Conservation (phyloP, 2,329 filamentous ascomycete species). For the Eutypella sp. region DNA sequence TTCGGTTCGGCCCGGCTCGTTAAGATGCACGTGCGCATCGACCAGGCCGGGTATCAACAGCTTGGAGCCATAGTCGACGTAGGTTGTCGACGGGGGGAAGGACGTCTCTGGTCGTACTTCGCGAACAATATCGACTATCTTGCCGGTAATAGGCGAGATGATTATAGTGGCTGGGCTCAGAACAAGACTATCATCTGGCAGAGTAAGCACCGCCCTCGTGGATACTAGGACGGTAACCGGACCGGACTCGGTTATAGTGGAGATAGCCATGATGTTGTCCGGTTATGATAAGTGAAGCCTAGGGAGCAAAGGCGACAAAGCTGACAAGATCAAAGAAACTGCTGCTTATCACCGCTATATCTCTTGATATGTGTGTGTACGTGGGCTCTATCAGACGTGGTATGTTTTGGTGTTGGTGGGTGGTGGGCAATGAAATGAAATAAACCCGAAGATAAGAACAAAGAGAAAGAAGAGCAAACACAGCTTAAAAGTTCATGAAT, state of each 20-base stretch:
- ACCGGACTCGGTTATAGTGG: constrained; percentile 20
- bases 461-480: not conserved
- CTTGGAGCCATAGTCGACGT: constrained; percentile 79
- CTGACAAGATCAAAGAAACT: constrained; percentile 2
- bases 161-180: constrained; percentile 80
- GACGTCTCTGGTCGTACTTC: constrained; percentile 67
- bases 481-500: not conserved
- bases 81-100: constrained; percentile 68
- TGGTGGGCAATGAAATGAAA: constrained; percentile 1
- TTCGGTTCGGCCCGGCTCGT: constrained; percentile 93
- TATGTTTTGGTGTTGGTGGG: not conserved
- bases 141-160: constrained; percentile 73
- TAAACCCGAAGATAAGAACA: constrained; percentile 4
- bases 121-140: constrained; percentile 72
- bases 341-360: constrained; percentile 1
- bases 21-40: constrained; percentile 95
- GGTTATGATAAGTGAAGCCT: too few relatives aligned
- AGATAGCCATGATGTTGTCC: constrained; percentile 18
- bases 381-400: too few relatives aligned
- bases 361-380: too few relatives aligned
- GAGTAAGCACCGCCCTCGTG: constrained; percentile 73
- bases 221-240: constrained; percentile 74
- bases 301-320: constrained; percentile 1
- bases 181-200: constrained; percentile 53
- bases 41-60: constrained; percentile 87